Evolutionary conservation across 2,329 filamentous ascomycete species (phyloP), one percentile per base, ranked within the genome.

Genomic region (Alternaria gaisen): DNA sequence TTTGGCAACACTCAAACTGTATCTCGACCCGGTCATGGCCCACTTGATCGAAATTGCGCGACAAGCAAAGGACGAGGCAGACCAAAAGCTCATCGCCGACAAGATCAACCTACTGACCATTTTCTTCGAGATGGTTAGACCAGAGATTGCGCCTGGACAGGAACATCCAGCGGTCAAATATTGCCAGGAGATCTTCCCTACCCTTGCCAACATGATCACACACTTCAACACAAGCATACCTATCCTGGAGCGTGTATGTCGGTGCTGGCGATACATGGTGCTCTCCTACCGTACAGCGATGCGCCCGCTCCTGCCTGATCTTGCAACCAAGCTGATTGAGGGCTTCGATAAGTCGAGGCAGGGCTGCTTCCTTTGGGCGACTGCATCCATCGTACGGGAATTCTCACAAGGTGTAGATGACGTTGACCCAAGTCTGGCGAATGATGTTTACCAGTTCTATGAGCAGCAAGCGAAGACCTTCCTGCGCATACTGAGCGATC

Each of bases 301-400:
- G 84, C 88, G 91, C 14, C 93, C 94, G 24, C 82, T 99, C 46
- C 85, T 99, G 44, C 91, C 91, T 1, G 86, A 88, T 20, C 88
- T 99, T 80, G 96, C 95, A 18, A 91, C 94, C 70, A 96, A 94
- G 79, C 86, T 99, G 58, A 92, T 92, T 1, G 86, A 85, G 65
- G 94, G 94, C 5, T 99, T 99, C 77, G 86, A 91, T 56, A 86
- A 87, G 18, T 97, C 94, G 11, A 88, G 90, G 62, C 94, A 99
- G 80, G 95, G 95, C 12, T 97, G 94, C 77, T 99, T 99, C 85
- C 84, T 99, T n/a, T 99, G 95, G 95, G 94, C 95, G 1, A 97
- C 94, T 2, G 92, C 94, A 66, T 93, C 94, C 9, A 96, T 99
- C 64, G 86, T 99, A 30, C 91, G 95, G 60, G 95, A 99, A 78